Conservation (phyloP, 2,329 filamentous ascomycete genomes). For the Ceratocystis cacaofunesta region DNA sequence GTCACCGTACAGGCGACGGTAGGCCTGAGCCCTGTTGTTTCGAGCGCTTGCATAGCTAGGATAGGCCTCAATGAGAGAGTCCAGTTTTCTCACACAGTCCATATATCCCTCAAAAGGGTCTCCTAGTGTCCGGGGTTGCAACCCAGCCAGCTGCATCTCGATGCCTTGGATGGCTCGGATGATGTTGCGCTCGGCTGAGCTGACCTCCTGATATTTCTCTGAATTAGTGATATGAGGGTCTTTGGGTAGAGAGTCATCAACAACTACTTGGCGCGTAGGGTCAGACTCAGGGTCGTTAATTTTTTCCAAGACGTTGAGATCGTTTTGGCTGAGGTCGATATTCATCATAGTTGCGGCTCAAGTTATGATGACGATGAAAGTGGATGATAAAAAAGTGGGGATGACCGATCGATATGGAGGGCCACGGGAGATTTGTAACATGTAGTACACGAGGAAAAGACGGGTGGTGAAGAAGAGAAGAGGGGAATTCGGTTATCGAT, state of each 20-base stretch:
- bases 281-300: constrained; percentile 53
- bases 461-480: not conserved
- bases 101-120: constrained; percentile 33
- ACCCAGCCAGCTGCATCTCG: constrained; percentile 37
- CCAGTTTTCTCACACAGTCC: constrained; percentile 34
- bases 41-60: constrained; percentile 57
- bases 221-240: constrained; percentile 42
- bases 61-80: constrained; percentile 39
- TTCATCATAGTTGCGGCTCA: constrained; percentile 30
- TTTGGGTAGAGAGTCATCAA: constrained; percentile 39
- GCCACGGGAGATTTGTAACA: not conserved
- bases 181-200: constrained; percentile 37
- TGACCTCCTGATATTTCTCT: constrained; percentile 36
- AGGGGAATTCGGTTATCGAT: not conserved
- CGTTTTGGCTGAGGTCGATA: constrained; percentile 38
- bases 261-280: constrained; percentile 36
- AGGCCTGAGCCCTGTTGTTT: constrained; percentile 59
- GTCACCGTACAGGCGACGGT: constrained; percentile 48
- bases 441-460: not conserved
- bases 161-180: constrained; percentile 39
- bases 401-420: not conserved
- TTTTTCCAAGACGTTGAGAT: constrained; percentile 48
- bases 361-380: not conserved
- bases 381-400: not conserved
- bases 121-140: constrained; percentile 25